A percentile compares a stretch with the other conserved stretches of the same genome.
These are phyloP conservation scores for Solanum etuberosum DNA, from an alignment of 257 asterid species.

Conservation along the genomic window DNA sequence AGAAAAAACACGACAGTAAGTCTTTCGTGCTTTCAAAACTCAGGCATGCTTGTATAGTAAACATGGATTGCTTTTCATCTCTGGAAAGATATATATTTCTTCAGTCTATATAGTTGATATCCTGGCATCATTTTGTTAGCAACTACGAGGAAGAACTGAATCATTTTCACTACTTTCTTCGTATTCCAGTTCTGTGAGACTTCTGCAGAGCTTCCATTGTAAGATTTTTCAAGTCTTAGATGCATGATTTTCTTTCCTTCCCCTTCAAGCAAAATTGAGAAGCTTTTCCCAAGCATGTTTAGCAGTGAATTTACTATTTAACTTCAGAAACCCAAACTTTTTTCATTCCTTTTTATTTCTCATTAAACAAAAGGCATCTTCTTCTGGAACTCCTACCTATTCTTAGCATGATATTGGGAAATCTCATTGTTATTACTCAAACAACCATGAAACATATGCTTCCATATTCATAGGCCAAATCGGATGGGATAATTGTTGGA, in stretches of 20 bases:
- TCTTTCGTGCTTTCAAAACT: background rate
- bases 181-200: background rate
- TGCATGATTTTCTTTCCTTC: background rate
- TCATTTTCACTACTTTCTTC: background rate
- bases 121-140: background rate
- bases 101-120: background rate
- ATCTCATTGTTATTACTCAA: background rate
- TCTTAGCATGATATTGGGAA: background rate
- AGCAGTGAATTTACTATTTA: background rate
- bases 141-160: background rate
- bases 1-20: conserved; percentile 72
- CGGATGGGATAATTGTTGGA: background rate
- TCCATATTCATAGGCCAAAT: background rate
- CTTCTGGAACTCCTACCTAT: background rate
- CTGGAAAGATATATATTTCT: background rate
- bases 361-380: background rate
- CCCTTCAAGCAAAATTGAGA: background rate
- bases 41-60: background rate
- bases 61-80: background rate
- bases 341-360: background rate
- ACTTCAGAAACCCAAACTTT: background rate
- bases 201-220: background rate
- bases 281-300: background rate
- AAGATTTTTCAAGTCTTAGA: background rate
- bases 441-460: background rate